Conservation (phyloP, 805 yeast genomes). For the Ogataea glucozyma region DNA sequence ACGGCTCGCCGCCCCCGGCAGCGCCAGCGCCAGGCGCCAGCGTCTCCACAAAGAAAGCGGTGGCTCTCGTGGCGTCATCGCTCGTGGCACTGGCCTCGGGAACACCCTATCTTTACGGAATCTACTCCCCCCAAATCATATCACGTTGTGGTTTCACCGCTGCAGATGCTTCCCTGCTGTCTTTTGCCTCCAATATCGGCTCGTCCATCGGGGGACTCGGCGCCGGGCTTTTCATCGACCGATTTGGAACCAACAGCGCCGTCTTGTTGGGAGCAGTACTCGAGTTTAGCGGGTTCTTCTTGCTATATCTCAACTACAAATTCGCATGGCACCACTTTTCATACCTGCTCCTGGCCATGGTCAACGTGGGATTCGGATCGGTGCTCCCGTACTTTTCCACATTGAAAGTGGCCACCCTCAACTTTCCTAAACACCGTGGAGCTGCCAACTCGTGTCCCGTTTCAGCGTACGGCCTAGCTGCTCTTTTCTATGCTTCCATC, state of each 20-base stretch:
- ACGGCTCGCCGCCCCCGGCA: background rate
- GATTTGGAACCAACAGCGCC: slow-evolving; percentile 54
- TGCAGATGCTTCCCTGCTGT: slow-evolving; percentile 61
- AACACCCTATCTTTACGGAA: slow-evolving; percentile 72
- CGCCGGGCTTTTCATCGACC: slow-evolving; percentile 70
- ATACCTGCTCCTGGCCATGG: slow-evolving; percentile 50
- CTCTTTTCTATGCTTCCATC: slow-evolving; percentile 59
- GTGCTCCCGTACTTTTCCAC: slow-evolving; percentile 61
- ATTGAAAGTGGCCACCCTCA: slow-evolving; percentile 56
- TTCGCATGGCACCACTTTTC: slow-evolving; percentile 40
- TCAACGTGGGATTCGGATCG: slow-evolving; percentile 64
- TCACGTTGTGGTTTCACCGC: slow-evolving; percentile 56
- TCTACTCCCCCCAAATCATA: slow-evolving; percentile 73
- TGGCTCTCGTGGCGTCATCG: slow-evolving; percentile 16
- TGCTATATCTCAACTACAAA: slow-evolving; percentile 49
- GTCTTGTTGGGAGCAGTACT: slow-evolving; percentile 55
- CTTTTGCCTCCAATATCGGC: slow-evolving; percentile 64
- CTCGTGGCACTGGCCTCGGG: slow-evolving; percentile 56
- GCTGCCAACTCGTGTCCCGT: slow-evolving; percentile 70
- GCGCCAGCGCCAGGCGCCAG: background rate
- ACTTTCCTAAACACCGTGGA: slow-evolving; percentile 72
- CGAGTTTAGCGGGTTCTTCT: slow-evolving; percentile 55
- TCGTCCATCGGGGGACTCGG: slow-evolving; percentile 68
- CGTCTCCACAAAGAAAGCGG: slow-evolving; percentile 4
- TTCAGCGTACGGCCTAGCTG: slow-evolving; percentile 69